phyloP scores from a whole-genome alignment of 2,329 filamentous ascomycete genomes.

The Fusarium abutilonis region DNA sequence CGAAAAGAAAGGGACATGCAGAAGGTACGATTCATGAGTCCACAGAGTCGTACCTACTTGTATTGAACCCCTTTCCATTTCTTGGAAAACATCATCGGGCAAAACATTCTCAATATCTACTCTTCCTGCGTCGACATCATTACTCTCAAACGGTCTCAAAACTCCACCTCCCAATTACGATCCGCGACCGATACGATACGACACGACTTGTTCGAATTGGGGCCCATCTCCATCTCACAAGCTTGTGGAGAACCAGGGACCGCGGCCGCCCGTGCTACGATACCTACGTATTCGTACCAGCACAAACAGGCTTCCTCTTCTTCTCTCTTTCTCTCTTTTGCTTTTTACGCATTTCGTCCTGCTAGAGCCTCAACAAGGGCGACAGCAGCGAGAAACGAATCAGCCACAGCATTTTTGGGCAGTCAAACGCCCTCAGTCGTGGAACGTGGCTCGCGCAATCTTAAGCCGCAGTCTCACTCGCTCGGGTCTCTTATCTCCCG shows the following conservation, averaged over 20 bases:
- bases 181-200: constrained; percentile 40
- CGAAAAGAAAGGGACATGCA: constrained; percentile 16
- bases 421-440: constrained; percentile 8
- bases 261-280: constrained; percentile 28
- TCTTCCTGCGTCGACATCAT: constrained; percentile 26
- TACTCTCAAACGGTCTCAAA: constrained; percentile 26
- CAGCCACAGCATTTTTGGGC: constrained; percentile 37
- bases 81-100: no score
- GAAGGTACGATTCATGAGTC: constrained; percentile 22
- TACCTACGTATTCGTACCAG: constrained; percentile 36
- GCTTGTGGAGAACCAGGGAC: constrained; percentile 37
- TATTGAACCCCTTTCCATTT: constrained; percentile 1
- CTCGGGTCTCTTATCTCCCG: constrained; percentile 18
- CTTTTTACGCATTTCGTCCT: constrained; percentile 16
- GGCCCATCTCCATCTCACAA: constrained; percentile 32
- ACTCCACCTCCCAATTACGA: constrained; percentile 39
- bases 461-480: constrained; percentile 26
- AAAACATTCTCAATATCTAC: background rate
- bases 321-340: constrained; percentile 13
- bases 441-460: constrained; percentile 37
- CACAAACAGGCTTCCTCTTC: background rate
- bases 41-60: constrained; percentile 1
- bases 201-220: constrained; percentile 33
- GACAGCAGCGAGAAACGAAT: constrained; percentile 15
- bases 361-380: constrained; percentile 15